These are phyloP conservation scores for Claviceps maximensis DNA, from an alignment of 2,329 filamentous ascomycete genomes.

Conservation along the genomic window DNA sequence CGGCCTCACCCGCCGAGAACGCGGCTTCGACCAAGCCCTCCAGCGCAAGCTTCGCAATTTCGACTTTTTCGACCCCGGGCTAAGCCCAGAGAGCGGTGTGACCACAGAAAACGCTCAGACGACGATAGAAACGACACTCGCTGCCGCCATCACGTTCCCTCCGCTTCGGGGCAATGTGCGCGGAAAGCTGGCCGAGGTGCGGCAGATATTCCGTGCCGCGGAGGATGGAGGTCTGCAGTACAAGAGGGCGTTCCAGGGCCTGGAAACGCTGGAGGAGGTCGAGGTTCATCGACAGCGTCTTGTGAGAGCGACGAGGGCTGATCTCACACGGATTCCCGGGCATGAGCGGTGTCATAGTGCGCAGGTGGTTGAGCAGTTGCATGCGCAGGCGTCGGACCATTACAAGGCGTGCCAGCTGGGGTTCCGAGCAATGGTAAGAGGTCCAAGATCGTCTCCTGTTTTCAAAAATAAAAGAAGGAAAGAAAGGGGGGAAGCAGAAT, in stretches of 20 bases:
- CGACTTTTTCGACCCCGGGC: slow-evolving; percentile 12
- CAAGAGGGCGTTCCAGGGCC: slow-evolving; percentile 15
- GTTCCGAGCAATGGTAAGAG: slow-evolving; percentile 21
- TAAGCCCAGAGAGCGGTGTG: slow-evolving; percentile 11
- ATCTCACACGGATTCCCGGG: slow-evolving; percentile 6
- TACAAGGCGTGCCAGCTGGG: slow-evolving; percentile 20
- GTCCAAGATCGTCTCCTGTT: background rate
- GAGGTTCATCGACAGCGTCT: slow-evolving; percentile 20
- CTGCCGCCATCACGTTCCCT: background rate
- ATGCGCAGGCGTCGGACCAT: slow-evolving; percentile 15
- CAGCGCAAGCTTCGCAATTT: slow-evolving; percentile 18
- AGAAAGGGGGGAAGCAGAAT: background rate
- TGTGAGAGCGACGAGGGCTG: slow-evolving; percentile 11
- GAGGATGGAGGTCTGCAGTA: slow-evolving; percentile 17
- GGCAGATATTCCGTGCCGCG: slow-evolving; percentile 15
- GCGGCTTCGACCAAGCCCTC: slow-evolving; percentile 20
- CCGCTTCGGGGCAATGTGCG: slow-evolving; percentile 13
- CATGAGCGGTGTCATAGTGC: slow-evolving; percentile 8
- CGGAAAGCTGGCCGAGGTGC: slow-evolving; percentile 13
- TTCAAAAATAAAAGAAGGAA: background rate
- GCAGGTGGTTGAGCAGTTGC: slow-evolving; percentile 17
- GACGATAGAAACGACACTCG: no score
- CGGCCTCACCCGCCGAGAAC: slow-evolving; percentile 12
- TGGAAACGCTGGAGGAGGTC: slow-evolving; percentile 19
- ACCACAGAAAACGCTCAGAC: background rate